Base-by-base conservation (phyloP, 1,284 basidiomycete genomes). In the Pseudozyma flocculosa region DNA sequence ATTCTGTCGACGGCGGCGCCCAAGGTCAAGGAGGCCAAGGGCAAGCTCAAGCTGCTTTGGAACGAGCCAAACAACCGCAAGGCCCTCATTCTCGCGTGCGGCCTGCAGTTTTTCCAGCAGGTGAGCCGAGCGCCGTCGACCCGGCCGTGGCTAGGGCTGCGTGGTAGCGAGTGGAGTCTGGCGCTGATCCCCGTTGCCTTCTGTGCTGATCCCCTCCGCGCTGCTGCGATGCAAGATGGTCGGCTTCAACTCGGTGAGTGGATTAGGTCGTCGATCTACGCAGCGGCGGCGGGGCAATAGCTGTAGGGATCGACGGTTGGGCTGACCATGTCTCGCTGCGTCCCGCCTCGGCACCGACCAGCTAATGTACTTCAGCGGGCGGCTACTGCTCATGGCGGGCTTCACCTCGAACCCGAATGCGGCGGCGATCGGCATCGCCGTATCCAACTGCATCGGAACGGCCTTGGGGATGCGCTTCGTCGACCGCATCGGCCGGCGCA, bases 401-500 rank as follows among this genome's bases (percentile, higher is more conserved):
- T 74, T 74, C 41, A 45, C 46, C 3, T 44, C 53, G 13, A 74
- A 74, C 40, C 72, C 72, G 3, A 73, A 71, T 23, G 54, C 57
- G 11, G 65, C 69, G 13, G 69, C 70, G 4, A 49, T 71, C 1
- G 54, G 57, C 1, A 67, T 74, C 17, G 70, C 72, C 1, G 26
- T 73, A 0, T 66, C 70, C 43, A 74, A 74, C 52, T 68, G 66
- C 30, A 37, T 56, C 1, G 72, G 72, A 4, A 74, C 72, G 3
- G 50, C 53, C 4, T 24, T 68, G 2, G 67, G 70, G 17, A 54
- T 74, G 51, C 42, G 66, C 4, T 62, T 65, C 26, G 58, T 74
- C 22, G 72, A 74, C 37, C 13, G 26, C 1, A 60, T 62, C 50
- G 72, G 72, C 9, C 43, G 72, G 8, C 32, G 72, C 17, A 69